Percentiles rank a stretch among this genome's conserved stretches.
Evolutionary conservation across 345 rosid species (phyloP).

Genomic region (Salix exigua): DNA sequence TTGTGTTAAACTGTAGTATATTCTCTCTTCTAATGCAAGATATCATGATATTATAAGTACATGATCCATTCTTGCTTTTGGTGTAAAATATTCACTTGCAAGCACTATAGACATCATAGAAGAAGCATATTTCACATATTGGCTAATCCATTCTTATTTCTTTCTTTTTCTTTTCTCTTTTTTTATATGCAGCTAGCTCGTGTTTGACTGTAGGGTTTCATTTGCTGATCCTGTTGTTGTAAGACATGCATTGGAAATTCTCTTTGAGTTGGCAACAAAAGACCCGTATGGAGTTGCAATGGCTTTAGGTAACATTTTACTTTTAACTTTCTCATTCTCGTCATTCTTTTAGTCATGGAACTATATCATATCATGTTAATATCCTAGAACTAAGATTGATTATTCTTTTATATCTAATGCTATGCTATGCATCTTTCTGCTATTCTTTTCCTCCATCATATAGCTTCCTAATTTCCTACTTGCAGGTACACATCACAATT

Average conservation of each 20-base stretch:
- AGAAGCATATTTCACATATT: background rate
- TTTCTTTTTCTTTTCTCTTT: background rate
- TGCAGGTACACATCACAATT: no score
- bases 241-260: slow-evolving; percentile 90
- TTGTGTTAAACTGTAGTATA: background rate
- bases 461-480: no score
- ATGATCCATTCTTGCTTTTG: background rate
- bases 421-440: slow-evolving; percentile 37
- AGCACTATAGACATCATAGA: background rate
- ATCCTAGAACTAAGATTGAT: slow-evolving; percentile 1
- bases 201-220: slow-evolving; percentile 56
- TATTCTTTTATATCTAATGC: slow-evolving; percentile 17
- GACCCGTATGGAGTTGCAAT: slow-evolving; percentile 96
- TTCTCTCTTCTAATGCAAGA: background rate
- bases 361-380: background rate
- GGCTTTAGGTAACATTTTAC: slow-evolving; percentile 65
- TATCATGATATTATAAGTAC: background rate
- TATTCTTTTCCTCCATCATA: no score
- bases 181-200: background rate
- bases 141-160: background rate
- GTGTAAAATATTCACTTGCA: background rate
- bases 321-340: background rate
- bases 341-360: background rate
- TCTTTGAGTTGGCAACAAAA: slow-evolving; percentile 73
- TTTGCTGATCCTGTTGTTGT: slow-evolving; percentile 99